These are phyloP conservation scores for Tothia fuscella DNA, from an alignment of 2,329 filamentous ascomycete genomes.

Conservation along the genomic window DNA sequence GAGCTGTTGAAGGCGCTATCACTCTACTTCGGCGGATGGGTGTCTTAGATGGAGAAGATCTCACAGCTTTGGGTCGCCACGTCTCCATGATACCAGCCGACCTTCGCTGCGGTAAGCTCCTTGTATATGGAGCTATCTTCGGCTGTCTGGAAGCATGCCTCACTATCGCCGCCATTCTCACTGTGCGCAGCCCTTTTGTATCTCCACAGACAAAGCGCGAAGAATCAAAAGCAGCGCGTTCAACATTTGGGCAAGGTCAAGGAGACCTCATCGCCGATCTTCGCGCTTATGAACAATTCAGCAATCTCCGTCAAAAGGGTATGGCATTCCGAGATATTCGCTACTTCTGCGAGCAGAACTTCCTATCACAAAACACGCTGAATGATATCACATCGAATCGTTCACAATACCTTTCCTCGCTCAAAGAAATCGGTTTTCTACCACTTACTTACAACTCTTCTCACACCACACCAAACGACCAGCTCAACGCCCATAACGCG, in stretches of 20 bases:
- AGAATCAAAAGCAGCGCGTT: conserved; percentile 63
- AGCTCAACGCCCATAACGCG: conserved; percentile 37
- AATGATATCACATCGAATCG: conserved; percentile 80
- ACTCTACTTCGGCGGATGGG: conserved; percentile 72
- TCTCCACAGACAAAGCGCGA: conserved; percentile 75
- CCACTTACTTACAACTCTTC: conserved; percentile 27
- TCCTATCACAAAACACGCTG: conserved; percentile 71
- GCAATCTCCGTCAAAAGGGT: conserved; percentile 47
- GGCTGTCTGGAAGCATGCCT: conserved; percentile 81
- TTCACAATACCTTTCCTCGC: conserved; percentile 71
- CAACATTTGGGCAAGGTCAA: conserved; percentile 61
- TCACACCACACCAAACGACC: conserved; percentile 14
- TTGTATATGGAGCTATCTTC: conserved; percentile 91
- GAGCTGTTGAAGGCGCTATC: conserved; percentile 78
- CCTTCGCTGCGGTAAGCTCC: conserved; percentile 81
- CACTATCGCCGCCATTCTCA: conserved; percentile 85
- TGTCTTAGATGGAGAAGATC: conserved; percentile 69
- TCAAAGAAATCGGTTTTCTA: conserved; percentile 77
- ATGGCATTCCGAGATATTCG: conserved; percentile 50
- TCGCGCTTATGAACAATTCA: conserved; percentile 73
- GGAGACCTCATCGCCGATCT: conserved; percentile 86
- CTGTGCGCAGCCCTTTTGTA: conserved; percentile 74
- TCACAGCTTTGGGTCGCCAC: conserved; percentile 85
- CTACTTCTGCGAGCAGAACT: conserved; percentile 71
- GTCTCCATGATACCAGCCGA: conserved; percentile 93